These are phyloP conservation scores for Elsinoe arachidis DNA, from an alignment of 2,329 filamentous ascomycete genomes.

Conservation along the genomic window DNA sequence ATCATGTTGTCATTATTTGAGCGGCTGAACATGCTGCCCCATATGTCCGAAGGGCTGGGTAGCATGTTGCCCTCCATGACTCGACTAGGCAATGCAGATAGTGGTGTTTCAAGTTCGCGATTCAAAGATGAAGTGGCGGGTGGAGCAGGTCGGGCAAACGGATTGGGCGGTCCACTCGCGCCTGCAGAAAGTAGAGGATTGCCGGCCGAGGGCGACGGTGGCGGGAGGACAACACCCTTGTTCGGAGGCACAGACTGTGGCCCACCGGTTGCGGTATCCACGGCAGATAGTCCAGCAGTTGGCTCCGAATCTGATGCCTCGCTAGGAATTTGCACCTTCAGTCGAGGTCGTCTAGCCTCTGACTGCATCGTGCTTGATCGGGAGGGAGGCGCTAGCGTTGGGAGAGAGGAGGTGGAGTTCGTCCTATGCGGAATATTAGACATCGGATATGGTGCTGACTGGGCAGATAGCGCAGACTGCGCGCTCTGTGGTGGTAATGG, in stretches of 20 bases:
- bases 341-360: constrained; percentile 64
- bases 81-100: constrained; percentile 85
- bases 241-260: neutral
- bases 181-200: constrained; percentile 81
- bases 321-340: constrained; percentile 92
- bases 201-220: constrained; percentile 75
- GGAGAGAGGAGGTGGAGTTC: constrained; percentile 52
- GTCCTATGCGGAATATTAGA: constrained; percentile 41
- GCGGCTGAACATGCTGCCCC: constrained; percentile 56
- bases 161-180: constrained; percentile 85
- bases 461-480: constrained; percentile 3
- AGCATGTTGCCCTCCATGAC: constrained; percentile 81
- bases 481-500: constrained; percentile 45
- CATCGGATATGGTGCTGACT: constrained; percentile 18
- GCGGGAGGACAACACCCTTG: constrained; percentile 68
- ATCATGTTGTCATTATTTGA: constrained; percentile 70
- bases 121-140: constrained; percentile 43
- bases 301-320: constrained; percentile 75
- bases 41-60: constrained; percentile 86
- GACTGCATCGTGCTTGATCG: constrained; percentile 67
- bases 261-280: constrained; percentile 49
- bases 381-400: constrained; percentile 64
- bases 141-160: constrained; percentile 80
- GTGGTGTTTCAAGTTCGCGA: constrained; percentile 61
- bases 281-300: constrained; percentile 61